Evolutionary conservation across 1,284 basidiomycete species (phyloP), one percentile per base, ranked within the genome.

Genomic region (Pulveroboletus sp.): DNA sequence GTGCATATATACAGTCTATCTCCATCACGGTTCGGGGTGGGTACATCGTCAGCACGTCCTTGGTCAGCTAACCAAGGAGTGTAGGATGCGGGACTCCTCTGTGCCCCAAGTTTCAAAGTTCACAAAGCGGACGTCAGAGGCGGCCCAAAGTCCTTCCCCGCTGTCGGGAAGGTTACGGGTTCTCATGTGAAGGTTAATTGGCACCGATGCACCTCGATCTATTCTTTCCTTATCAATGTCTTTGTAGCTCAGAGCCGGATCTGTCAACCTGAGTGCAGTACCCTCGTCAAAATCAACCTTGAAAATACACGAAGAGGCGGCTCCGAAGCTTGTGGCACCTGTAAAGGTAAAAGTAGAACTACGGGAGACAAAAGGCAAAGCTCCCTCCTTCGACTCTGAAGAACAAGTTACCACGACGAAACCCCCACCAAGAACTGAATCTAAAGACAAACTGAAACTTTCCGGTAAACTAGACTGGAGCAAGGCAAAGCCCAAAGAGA

Each of bases 1-100:
- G 73, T 83, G 18, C 82, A 88, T 62, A 69, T 91, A 4, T 89
- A 91, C 66, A 82, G 86, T 62, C 65, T 91, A 28, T 83, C 88
- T 3, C 82, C 86, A 1, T 79, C 82, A 2, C 78, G 77, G 8
- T 67, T 90, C 43, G 75, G 73, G 43, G 89, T 88, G 68, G 48
- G 84, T 75, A 10, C n/a, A 1, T 10, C 24, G 4, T 39, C 9
- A 24, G 14, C 12, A 15, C 6, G 5, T 25, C 18, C 10, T 25
- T 26, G 22, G 47, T 17, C 2, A 2, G 20, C 50, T 64, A 25
- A 60, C 45, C 12, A 14, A 14, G 61, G 12, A n/a, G 20, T 10
- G 17, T 45, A 89, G 87, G 87, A 89, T 63, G 77, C 81, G 2
- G 82, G 77, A 2, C 72, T 86, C 10, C 72, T 90, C 5, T 86